A percentile compares a stretch with the other conserved stretches of the same genome.
Evolutionary conservation across 495 filamentous ascomycete species (phyloP).

Genomic region (Tuber borchii): DNA sequence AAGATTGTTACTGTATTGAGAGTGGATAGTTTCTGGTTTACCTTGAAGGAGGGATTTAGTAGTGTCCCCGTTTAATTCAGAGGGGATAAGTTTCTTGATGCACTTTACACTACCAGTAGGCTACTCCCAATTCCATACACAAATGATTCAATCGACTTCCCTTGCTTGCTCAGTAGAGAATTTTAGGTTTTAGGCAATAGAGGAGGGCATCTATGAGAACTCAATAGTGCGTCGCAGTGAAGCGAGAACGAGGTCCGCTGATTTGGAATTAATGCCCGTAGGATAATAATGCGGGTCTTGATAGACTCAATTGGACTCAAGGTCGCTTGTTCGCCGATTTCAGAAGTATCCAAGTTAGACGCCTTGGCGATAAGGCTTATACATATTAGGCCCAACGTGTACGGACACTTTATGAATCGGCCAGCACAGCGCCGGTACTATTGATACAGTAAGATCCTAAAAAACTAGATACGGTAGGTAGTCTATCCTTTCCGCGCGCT

Average conservation of each 20-base stretch:
- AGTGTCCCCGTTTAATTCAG: background rate
- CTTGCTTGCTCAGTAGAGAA: background rate
- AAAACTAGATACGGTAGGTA: no score
- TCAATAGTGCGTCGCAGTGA: background rate
- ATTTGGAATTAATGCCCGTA: background rate
- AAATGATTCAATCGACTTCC: background rate
- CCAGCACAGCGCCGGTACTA: no score
- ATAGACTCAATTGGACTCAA: background rate
- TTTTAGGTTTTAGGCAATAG: background rate
- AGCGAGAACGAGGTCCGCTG: background rate
- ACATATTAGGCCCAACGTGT: no score
- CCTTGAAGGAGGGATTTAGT: background rate
- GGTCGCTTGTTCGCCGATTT: no score
- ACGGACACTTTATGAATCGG: no score
- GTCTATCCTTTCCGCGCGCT: background rate
- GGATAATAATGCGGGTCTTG: background rate
- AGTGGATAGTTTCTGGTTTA: background rate
- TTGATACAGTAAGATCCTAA: background rate
- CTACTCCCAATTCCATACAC: background rate
- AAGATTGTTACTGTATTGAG: background rate
- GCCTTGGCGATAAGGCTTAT: no score
- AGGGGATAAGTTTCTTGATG: background rate
- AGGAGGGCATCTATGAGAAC: background rate
- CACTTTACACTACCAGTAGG: no score
- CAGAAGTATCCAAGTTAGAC: no score